These are phyloP conservation scores for Lecanicillium sp. DNA, from an alignment of 2,329 filamentous ascomycete genomes.

Conservation along the genomic window DNA sequence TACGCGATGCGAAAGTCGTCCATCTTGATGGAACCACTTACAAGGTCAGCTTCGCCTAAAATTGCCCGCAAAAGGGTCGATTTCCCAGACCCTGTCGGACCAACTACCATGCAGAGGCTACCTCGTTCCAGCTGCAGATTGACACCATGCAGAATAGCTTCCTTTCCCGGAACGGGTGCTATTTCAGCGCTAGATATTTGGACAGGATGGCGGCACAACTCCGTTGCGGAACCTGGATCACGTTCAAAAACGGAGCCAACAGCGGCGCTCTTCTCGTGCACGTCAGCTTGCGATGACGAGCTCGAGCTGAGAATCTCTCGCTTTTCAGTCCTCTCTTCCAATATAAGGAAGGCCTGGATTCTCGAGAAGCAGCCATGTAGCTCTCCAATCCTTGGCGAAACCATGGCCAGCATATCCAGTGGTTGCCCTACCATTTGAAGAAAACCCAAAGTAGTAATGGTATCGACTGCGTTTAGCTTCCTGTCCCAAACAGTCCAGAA, in stretches of 20 bases:
- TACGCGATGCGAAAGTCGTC: constrained; percentile 6
- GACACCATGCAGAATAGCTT: no score
- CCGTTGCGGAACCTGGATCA: no score
- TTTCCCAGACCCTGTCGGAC: constrained; percentile 12
- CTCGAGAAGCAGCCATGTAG: no score
- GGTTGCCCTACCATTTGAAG: no score
- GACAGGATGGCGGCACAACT: constrained; percentile 1
- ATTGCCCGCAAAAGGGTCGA: constrained; percentile 13
- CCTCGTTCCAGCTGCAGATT: constrained; percentile 5
- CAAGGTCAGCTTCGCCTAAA: constrained; percentile 12
- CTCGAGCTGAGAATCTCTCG: no score
- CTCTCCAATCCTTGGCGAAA: no score
- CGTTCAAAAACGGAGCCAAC: constrained; percentile 3
- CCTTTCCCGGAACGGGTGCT: constrained; percentile 2
- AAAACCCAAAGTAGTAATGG: no score
- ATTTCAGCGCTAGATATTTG: constrained; percentile 5
- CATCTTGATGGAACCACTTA: constrained; percentile 7
- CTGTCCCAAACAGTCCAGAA: constrained; percentile 15
- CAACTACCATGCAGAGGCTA: constrained; percentile 19
- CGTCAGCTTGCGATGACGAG: background rate
- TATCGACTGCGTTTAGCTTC: no score
- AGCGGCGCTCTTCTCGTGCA: constrained; percentile 1
- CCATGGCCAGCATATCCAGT: no score
- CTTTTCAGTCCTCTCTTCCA: no score
- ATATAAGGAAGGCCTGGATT: no score